A percentile compares a stretch with the other conserved stretches of the same genome.
Conservation (phyloP, 306 rosid species). For the Cucurbita argyrosperma region DNA sequence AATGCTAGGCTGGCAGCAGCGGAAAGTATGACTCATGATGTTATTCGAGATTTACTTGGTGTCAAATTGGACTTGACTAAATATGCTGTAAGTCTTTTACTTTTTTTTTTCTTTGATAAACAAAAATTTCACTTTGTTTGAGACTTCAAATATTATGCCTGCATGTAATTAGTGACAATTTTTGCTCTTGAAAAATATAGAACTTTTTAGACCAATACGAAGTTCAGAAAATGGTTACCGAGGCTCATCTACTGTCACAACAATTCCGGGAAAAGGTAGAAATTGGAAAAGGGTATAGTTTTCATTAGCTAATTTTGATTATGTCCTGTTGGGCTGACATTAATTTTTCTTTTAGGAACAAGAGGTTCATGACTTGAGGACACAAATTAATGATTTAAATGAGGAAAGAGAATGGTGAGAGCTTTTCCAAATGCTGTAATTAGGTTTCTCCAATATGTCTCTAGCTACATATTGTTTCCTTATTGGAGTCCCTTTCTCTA, state of each 20-base stretch:
- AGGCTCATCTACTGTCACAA: constrained; percentile 50
- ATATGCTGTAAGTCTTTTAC: constrained; percentile 55
- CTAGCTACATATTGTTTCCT: not conserved
- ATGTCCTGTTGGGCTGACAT: not conserved
- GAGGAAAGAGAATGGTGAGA: constrained; percentile 77
- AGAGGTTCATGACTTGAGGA: constrained; percentile 40
- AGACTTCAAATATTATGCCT: not conserved
- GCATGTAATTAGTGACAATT: constrained; percentile 11
- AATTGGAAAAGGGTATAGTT: not conserved
- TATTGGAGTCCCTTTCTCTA: no score
- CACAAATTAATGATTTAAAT: constrained; percentile 39
- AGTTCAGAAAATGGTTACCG: constrained; percentile 53
- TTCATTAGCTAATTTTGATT: not conserved
- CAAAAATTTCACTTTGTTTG: constrained; percentile 19
- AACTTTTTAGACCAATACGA: constrained; percentile 61
- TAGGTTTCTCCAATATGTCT: not conserved
- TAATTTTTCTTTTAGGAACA: constrained; percentile 33
- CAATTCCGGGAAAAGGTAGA: constrained; percentile 48
- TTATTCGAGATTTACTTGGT: constrained; percentile 87
- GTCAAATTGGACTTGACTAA: constrained; percentile 78
- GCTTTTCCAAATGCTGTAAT: not conserved
- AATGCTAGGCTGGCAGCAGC: constrained; percentile 83
- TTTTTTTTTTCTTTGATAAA: not conserved
- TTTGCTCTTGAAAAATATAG: constrained; percentile 25
- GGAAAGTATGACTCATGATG: constrained; percentile 97